A percentile compares a stretch with the other conserved stretches of the same genome.
phyloP scores from a whole-genome alignment of 2,329 filamentous ascomycete genomes.

The Aspergillus flavus region DNA sequence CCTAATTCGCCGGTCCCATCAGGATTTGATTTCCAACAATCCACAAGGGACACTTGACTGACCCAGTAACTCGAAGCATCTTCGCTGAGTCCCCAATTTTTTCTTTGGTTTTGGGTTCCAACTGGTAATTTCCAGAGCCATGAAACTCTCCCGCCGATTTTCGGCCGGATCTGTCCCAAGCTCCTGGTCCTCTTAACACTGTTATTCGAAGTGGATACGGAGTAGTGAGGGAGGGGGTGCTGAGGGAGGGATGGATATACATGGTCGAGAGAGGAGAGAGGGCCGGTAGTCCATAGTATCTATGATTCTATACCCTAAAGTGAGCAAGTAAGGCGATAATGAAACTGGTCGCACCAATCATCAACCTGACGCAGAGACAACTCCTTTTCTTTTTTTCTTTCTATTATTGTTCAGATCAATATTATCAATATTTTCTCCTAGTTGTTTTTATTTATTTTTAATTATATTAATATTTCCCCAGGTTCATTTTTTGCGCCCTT shows the following conservation, averaged over 20 bases:
- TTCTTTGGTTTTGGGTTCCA: background rate
- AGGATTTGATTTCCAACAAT: background rate
- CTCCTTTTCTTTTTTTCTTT: background rate
- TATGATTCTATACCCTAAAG: no score
- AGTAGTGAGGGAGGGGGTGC: background rate
- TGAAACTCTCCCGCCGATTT: background rate
- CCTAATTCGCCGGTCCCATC: constrained; percentile 5
- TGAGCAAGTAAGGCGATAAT: background rate
- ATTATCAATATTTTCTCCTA: background rate
- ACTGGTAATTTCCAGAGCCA: background rate
- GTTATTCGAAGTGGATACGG: background rate
- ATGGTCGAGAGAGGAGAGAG: background rate
- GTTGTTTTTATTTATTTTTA: background rate
- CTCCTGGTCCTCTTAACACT: background rate
- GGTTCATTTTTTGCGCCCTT: constrained; percentile 4
- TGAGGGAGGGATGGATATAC: background rate
- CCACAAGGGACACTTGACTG: background rate
- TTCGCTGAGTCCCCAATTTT: background rate
- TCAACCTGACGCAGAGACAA: background rate
- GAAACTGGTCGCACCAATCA: constrained; percentile 4
- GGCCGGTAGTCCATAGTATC: background rate
- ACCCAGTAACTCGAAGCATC: background rate
- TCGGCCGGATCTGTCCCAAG: background rate
- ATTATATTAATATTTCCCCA: background rate
- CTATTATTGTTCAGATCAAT: background rate